Percentiles rank a stretch among this genome's conserved stretches.
phyloP scores from a whole-genome alignment of 495 filamentous ascomycete species.

The Monascus purpureus region DNA sequence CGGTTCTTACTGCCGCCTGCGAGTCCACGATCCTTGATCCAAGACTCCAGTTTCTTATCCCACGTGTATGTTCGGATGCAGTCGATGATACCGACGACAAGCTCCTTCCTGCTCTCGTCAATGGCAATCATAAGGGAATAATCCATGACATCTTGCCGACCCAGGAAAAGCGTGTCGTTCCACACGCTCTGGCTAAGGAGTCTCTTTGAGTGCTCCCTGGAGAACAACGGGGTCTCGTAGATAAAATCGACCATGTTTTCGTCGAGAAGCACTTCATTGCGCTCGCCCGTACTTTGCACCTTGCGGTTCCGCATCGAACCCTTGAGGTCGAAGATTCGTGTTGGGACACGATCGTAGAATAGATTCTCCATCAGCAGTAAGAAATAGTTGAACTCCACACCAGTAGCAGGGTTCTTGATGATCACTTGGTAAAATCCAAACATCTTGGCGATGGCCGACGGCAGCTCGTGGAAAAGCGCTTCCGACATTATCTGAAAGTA shows the following conservation, averaged over 20 bases:
- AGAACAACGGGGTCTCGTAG: constrained; percentile 90
- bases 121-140: constrained; percentile 98
- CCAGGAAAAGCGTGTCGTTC: constrained; percentile 93
- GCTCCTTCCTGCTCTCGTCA: constrained; percentile 74
- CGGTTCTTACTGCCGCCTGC: constrained; percentile 73
- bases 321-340: constrained; percentile 93
- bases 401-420: constrained; percentile 88
- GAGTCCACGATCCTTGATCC: constrained; percentile 94
- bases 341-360: constrained; percentile 88
- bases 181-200: constrained; percentile 70
- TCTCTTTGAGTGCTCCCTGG: constrained; percentile 84
- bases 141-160: constrained; percentile 93
- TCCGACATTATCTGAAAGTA: constrained; percentile 98
- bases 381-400: constrained; percentile 88
- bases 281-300: constrained; percentile 85
- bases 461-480: constrained; percentile 88
- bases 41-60: constrained; percentile 98
- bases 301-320: constrained; percentile 97
- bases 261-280: constrained; percentile 90
- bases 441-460: constrained; percentile 98
- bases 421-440: constrained; percentile 94
- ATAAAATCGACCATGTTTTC: constrained; percentile 99
- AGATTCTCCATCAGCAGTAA: constrained; percentile 96
- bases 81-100: constrained; percentile 95
- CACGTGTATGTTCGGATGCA: constrained; percentile 98